phyloP scores from a whole-genome alignment of 208 protist genomes.

The Crithidia thermophila region DNA sequence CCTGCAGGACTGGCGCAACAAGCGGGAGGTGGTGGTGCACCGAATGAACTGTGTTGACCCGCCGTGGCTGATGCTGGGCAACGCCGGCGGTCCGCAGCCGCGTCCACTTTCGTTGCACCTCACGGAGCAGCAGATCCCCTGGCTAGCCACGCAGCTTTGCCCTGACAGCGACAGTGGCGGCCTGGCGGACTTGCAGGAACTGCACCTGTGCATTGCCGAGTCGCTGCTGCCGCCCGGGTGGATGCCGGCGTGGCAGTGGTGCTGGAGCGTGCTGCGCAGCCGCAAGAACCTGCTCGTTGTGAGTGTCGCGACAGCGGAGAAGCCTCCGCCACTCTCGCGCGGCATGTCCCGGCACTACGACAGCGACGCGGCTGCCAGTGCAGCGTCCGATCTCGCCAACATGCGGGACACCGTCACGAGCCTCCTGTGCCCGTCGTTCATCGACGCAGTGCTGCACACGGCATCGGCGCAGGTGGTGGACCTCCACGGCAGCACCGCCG shows the following conservation, averaged over 20 bases:
- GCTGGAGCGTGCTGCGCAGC: constrained; percentile 31
- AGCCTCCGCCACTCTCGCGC: background rate
- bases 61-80: constrained; percentile 29
- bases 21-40: constrained; percentile 21
- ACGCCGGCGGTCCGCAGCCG: constrained; percentile 10
- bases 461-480: constrained; percentile 26
- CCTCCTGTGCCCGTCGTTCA: background rate
- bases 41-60: constrained; percentile 32
- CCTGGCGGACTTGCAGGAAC: constrained; percentile 41
- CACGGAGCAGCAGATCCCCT: constrained; percentile 57
- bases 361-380: background rate
- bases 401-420: background rate
- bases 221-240: constrained; percentile 26
- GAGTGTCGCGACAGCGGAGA: constrained; percentile 18
- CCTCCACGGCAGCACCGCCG: constrained; percentile 18
- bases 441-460: background rate
- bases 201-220: constrained; percentile 42
- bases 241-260: constrained; percentile 48
- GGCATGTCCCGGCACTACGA: no score
- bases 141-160: constrained; percentile 46
- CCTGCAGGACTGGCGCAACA: constrained; percentile 28
- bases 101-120: constrained; percentile 52
- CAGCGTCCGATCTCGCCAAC: background rate
- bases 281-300: constrained; percentile 33
- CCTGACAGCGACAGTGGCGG: constrained; percentile 30